Conservation (phyloP, 2,329 filamentous ascomycete species). For the Zymoseptoria passerinii region DNA sequence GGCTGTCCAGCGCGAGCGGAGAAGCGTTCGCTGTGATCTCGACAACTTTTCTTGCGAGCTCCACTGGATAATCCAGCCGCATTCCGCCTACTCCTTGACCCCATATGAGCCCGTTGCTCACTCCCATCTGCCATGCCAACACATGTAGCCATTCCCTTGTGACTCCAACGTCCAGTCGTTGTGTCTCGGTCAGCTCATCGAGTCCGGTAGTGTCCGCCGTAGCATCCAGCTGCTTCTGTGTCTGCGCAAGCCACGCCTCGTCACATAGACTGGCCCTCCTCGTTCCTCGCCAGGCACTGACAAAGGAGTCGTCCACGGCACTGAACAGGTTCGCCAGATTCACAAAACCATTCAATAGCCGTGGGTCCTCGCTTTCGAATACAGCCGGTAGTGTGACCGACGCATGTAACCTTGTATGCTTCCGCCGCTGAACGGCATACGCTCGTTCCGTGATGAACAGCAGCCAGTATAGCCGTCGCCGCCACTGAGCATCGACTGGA, state of each 20-base stretch:
- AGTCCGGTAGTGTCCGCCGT: slow-evolving; percentile 21
- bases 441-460: slow-evolving; percentile 32
- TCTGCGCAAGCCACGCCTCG: slow-evolving; percentile 28
- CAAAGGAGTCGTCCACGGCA: slow-evolving; percentile 30
- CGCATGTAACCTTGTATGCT: slow-evolving; percentile 26
- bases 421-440: slow-evolving; percentile 30
- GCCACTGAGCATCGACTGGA: slow-evolving; percentile 28
- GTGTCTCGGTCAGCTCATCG: slow-evolving; percentile 27
- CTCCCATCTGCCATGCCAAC: slow-evolving; percentile 32
- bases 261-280: slow-evolving; percentile 28
- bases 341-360: slow-evolving; percentile 29
- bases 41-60: slow-evolving; percentile 28
- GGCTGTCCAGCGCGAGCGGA: slow-evolving; percentile 25
- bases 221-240: slow-evolving; percentile 28
- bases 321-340: slow-evolving; percentile 30
- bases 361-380: slow-evolving; percentile 28
- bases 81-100: slow-evolving; percentile 28
- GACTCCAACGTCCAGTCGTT: slow-evolving; percentile 28
- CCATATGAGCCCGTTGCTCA: slow-evolving; percentile 31
- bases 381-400: slow-evolving; percentile 26
- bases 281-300: slow-evolving; percentile 28
- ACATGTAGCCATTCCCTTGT: slow-evolving; percentile 31
- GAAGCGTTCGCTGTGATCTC: slow-evolving; percentile 25
- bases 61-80: slow-evolving; percentile 31
- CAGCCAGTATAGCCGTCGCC: slow-evolving; percentile 29